Conservation (phyloP, 176 grass and related monocot genomes). For the Bromus sterilis region DNA sequence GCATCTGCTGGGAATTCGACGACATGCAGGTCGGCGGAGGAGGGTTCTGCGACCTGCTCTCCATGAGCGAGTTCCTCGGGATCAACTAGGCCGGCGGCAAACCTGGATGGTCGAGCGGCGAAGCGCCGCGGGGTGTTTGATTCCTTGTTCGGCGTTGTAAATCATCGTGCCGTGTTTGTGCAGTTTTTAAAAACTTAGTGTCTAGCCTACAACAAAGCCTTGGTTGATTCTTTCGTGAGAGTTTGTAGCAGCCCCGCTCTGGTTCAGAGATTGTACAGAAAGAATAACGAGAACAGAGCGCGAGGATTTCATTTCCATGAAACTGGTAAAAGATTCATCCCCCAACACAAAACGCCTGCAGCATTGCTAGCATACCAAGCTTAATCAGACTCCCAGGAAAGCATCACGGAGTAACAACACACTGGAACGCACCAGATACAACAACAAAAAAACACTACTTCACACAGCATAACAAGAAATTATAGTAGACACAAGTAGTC, state of each 20-base stretch:
- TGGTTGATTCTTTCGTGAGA: neutral
- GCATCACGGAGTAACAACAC: too few species aligned
- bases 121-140: neutral
- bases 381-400: too few species aligned
- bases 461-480: too few species aligned
- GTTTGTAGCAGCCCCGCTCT: neutral
- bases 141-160: constrained; percentile 18
- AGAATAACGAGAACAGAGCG: neutral
- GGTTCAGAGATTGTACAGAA: neutral
- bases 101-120: neutral
- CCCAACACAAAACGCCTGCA: too few species aligned
- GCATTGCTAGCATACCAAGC: too few species aligned
- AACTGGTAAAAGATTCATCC: too few species aligned
- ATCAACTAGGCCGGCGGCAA: constrained; percentile 44
- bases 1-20: constrained; percentile 41
- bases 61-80: constrained; percentile 39
- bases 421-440: too few species aligned
- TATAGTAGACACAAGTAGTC: too few species aligned
- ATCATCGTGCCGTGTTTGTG: constrained; percentile 7
- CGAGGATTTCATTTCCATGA: neutral
- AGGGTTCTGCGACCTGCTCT: constrained; percentile 43
- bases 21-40: constrained; percentile 20
- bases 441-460: too few species aligned
- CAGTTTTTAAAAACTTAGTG: neutral
- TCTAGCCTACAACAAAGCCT: neutral